A percentile compares a stretch with the other conserved stretches of the same genome.
Conservation (phyloP, 495 filamentous ascomycete species). For the Pseudoneurospora amorphoporcata region DNA sequence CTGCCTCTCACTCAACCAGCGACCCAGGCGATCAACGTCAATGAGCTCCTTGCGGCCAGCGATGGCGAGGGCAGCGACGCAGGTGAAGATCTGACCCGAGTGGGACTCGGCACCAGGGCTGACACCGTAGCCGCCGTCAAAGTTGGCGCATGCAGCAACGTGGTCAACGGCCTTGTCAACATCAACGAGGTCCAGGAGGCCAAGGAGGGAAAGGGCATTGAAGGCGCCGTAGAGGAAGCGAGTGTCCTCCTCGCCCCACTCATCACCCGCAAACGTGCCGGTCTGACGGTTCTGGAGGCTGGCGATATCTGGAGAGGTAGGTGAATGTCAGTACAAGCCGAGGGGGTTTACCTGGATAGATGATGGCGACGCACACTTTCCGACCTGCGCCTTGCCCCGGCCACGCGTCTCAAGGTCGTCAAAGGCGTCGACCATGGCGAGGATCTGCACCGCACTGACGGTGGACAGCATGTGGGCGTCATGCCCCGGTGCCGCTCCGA, state of each 20-base stretch:
- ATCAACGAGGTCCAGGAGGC: constrained; percentile 59
- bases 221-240: constrained; percentile 85
- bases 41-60: constrained; percentile 74
- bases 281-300: constrained; percentile 66
- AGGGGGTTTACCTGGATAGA: not conserved
- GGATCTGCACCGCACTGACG: constrained; percentile 83
- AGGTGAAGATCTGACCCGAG: constrained; percentile 88
- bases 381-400: constrained; percentile 60
- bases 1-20: constrained; percentile 91
- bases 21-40: constrained; percentile 66
- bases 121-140: constrained; percentile 88
- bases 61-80: constrained; percentile 79
- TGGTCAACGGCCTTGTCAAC: constrained; percentile 68
- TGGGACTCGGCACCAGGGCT: constrained; percentile 86
- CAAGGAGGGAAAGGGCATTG: constrained; percentile 75
- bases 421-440: constrained; percentile 74
- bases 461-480: constrained; percentile 95
- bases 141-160: constrained; percentile 73
- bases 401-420: constrained; percentile 65
- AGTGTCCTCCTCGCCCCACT: constrained; percentile 94
- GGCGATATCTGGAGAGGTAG: constrained; percentile 59
- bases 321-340: constrained; percentile 5
- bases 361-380: constrained; percentile 48
- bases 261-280: constrained; percentile 83
- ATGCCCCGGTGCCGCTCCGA: constrained; percentile 87